Evolutionary conservation across 202 grass and related monocot species (phyloP).

Genomic region (Digitaria exilis): DNA sequence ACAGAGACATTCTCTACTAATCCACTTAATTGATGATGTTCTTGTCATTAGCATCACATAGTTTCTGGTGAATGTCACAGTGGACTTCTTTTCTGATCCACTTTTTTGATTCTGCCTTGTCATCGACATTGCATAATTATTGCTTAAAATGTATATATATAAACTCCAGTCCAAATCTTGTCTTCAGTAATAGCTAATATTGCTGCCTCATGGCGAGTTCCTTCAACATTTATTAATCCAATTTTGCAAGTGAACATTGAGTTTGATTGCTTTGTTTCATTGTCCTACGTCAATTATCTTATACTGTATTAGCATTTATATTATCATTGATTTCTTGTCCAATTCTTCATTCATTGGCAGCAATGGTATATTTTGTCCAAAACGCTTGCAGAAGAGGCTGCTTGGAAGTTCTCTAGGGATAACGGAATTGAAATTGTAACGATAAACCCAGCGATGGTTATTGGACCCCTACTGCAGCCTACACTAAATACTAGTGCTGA

Average conservation of each 20-base stretch:
- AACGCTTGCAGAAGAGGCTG: slow-evolving; percentile 75
- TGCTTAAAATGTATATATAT: background rate
- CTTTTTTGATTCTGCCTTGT: slow-evolving; percentile 3
- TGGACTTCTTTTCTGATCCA: background rate
- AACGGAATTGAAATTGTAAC: slow-evolving; percentile 67
- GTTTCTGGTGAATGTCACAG: background rate
- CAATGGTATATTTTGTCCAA: slow-evolving; percentile 82
- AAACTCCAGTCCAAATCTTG: background rate
- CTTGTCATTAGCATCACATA: too few species aligned
- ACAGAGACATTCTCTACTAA: background rate
- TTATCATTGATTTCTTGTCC: background rate
- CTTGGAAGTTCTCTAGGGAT: slow-evolving; percentile 81
- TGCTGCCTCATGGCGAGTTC: background rate
- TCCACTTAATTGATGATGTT: too few species aligned
- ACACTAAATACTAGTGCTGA: slow-evolving; percentile 79
- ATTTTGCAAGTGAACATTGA: background rate
- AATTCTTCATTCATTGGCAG: slow-evolving; percentile 47
- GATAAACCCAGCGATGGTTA: slow-evolving; percentile 77
- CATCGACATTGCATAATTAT: background rate
- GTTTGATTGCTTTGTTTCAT: background rate
- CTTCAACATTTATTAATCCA: background rate
- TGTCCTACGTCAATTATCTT: background rate
- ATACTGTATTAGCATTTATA: background rate
- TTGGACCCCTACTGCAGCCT: slow-evolving; percentile 83
- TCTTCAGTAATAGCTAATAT: background rate